Base-by-base conservation (phyloP, 1,139 yeast species). In the Kodamaea anthophila region DNA sequence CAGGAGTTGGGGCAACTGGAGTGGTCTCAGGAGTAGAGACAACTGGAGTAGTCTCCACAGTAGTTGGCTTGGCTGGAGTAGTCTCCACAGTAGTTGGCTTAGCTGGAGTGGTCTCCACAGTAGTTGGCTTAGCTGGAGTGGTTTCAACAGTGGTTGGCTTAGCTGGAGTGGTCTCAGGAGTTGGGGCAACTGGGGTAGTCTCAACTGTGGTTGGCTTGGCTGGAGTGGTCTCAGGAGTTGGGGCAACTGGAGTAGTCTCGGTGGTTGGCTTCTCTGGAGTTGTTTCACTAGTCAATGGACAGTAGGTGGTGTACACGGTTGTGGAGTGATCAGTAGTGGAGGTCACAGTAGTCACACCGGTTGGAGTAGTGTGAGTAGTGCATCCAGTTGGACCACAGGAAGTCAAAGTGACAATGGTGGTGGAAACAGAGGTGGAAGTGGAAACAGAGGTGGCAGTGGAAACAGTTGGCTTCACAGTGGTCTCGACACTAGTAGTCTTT, bases 261-360 rank as follows among this genome's bases (percentile, higher is more conserved):
- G n/a, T n/a, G n/a, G n/a, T n/a, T 5, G 16, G 5, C 5, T 16
- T 6, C 8, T 18, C 24, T 13, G 24, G 10, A 8, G 18, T 13
- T 13, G 18, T 18, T 23, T 16, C 18, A 6, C 9, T 6, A 6
- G 51, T 37, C 36, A 51, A 36, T 22, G 58, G 59, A 40, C 59
- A 55, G 45, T 43, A 54, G 19, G 63, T 53, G 26, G 59, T 51
- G 43, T 49, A 51, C 15, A 45, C 32, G 15, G 59, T 46, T 28
- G 39, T 24, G 18, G 18, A 15, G 3, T 22, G 27, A 10, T 24
- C 25, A 22, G 23, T 14, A 14, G 24, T 23, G 18, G 15, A 21
- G 10, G 33, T 23, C 9, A 23, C 24, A 15, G 23, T 21, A 15
- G 30, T 28, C n/a, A 27, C n/a, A 18, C 26, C 26, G 7, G 41